A percentile compares a stretch with the other conserved stretches of the same genome.
Conservation (phyloP, 768 basidiomycete species). For the Boletus tylopilopsis region DNA sequence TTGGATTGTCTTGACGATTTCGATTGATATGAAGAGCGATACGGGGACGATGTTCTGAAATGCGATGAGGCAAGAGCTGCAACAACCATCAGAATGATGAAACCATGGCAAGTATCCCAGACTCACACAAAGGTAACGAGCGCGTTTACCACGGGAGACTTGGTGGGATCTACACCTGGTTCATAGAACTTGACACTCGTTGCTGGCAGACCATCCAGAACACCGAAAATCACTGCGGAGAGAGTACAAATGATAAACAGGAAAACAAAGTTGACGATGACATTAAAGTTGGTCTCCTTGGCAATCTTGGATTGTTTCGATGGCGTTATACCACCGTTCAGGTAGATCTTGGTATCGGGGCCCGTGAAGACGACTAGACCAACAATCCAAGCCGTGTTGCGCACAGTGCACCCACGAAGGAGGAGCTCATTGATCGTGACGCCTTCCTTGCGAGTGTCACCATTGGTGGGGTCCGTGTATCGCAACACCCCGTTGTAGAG, state of each 20-base stretch:
- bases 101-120: background rate
- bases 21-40: conserved; percentile 95
- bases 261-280: conserved; percentile 86
- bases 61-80: conserved; percentile 86
- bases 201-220: conserved; percentile 52
- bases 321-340: conserved; percentile 90
- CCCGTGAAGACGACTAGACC: conserved; percentile 95
- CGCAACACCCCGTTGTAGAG: conserved; percentile 82
- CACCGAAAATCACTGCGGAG: conserved; percentile 72
- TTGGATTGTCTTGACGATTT: conserved; percentile 97
- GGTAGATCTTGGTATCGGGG: conserved; percentile 87
- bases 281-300: conserved; percentile 98
- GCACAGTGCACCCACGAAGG: conserved; percentile 83
- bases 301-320: conserved; percentile 98
- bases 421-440: conserved; percentile 91
- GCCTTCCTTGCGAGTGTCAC: conserved; percentile 57
- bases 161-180: conserved; percentile 56
- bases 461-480: conserved; percentile 54
- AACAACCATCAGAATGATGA: background rate
- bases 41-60: conserved; percentile 98
- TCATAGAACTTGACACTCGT: conserved; percentile 79
- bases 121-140: conserved; percentile 90
- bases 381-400: conserved; percentile 91
- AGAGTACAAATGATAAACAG: conserved; percentile 73
- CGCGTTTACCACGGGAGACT: conserved; percentile 61